phyloP scores from a whole-genome alignment of 768 basidiomycete genomes.

The Tephrocybe sp. region DNA sequence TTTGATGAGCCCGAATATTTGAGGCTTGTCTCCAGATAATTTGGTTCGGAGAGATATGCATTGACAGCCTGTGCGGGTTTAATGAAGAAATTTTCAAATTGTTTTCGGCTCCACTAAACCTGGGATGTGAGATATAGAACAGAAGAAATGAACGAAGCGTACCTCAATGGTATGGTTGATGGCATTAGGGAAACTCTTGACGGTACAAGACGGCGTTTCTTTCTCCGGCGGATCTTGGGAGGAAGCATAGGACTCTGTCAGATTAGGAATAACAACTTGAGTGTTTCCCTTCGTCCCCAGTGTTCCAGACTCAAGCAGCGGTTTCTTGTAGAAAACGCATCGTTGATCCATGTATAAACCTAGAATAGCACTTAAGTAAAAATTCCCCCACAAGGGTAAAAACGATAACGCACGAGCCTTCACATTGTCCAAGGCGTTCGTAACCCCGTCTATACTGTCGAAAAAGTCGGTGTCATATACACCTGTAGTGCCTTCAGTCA shows the following conservation, averaged over 20 bases:
- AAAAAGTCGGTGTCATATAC: slow-evolving; percentile 91
- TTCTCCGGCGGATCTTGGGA: slow-evolving; percentile 99
- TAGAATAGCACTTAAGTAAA: slow-evolving; percentile 26
- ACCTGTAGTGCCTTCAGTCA: slow-evolving; percentile 70
- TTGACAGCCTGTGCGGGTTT: slow-evolving; percentile 95
- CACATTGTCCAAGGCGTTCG: slow-evolving; percentile 97
- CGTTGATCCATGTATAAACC: slow-evolving; percentile 98
- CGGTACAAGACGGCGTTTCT: slow-evolving; percentile 93
- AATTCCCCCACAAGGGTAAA: background rate
- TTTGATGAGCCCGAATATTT: slow-evolving; percentile 92
- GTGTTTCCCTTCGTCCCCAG: slow-evolving; percentile 98
- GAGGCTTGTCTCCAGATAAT: slow-evolving; percentile 87
- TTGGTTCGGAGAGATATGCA: slow-evolving; percentile 94
- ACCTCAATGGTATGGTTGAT: slow-evolving; percentile 98
- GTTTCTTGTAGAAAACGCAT: slow-evolving; percentile 95
- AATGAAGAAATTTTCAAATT: slow-evolving; percentile 91
- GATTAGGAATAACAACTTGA: slow-evolving; percentile 90
- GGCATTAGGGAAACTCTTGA: slow-evolving; percentile 98
- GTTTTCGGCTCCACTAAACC: slow-evolving; percentile 85
- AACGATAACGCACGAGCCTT: slow-evolving; percentile 72
- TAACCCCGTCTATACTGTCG: slow-evolving; percentile 84
- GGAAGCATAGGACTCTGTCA: slow-evolving; percentile 96
- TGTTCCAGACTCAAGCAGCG: slow-evolving; percentile 95
- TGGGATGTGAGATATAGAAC: slow-evolving; percentile 1
- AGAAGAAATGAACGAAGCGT: slow-evolving; percentile 17